Percentiles rank a stretch among this genome's conserved stretches.
These are phyloP conservation scores for Xylariaceae sp. DNA, from an alignment of 2,329 filamentous ascomycete species.

Conservation along the genomic window DNA sequence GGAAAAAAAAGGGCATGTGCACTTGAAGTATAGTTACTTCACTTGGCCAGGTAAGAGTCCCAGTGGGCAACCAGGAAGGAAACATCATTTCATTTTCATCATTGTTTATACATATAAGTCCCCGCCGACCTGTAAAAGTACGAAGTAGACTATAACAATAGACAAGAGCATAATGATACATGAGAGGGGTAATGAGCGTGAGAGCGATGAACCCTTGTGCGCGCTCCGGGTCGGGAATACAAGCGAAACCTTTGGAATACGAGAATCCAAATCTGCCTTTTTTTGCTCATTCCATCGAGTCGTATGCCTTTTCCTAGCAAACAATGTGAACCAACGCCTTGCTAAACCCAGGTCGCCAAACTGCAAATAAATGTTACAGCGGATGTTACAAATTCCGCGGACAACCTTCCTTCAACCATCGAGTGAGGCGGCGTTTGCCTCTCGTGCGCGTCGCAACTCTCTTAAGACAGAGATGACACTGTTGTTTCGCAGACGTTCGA, in stretches of 20 bases:
- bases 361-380: conserved; percentile 17
- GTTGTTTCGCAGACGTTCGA: conserved; percentile 64
- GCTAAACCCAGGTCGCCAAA: conserved; percentile 14
- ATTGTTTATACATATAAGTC: not conserved
- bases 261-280: conserved; percentile 9
- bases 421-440: conserved; percentile 37
- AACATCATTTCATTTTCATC: not conserved
- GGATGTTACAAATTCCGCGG: not conserved
- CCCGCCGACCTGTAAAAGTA: not conserved
- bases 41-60: too few relatives aligned
- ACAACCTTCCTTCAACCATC: not conserved
- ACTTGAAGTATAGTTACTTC: too few relatives aligned
- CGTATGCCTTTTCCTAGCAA: conserved; percentile 12
- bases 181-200: conserved; percentile 27
- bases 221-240: conserved; percentile 4
- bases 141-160: conserved; percentile 2
- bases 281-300: conserved; percentile 9
- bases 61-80: too few relatives aligned
- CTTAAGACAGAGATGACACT: conserved; percentile 55
- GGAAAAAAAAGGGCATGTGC: too few relatives aligned
- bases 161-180: conserved; percentile 20
- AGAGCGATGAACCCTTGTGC: conserved; percentile 12
- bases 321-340: conserved; percentile 20
- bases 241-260: conserved; percentile 7
- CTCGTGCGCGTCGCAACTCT: conserved; percentile 48